A percentile compares a stretch with the other conserved stretches of the same genome.
Evolutionary conservation across 2,329 filamentous ascomycete species (phyloP).

Genomic region (Verticillium longisporum): DNA sequence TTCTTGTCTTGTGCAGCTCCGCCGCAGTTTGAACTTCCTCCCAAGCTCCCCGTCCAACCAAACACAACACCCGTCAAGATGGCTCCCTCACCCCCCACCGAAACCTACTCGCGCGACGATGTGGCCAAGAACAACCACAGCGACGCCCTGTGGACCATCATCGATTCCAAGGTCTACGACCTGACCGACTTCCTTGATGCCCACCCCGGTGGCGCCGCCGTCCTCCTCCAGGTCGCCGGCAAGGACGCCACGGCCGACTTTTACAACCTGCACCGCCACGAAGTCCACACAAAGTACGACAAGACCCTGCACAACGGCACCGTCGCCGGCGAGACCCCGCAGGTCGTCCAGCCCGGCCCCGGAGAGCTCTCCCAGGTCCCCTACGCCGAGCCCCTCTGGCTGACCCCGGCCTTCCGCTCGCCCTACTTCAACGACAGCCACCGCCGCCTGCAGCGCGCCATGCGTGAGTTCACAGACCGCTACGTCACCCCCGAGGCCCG

Average conservation of each 20-base stretch:
- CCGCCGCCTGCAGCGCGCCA: constrained; percentile 57
- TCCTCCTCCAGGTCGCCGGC: constrained; percentile 74
- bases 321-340: constrained; percentile 65
- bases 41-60: neutral
- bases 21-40: neutral
- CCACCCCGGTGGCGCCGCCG: constrained; percentile 75
- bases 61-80: constrained; percentile 15
- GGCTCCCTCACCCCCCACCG: constrained; percentile 25
- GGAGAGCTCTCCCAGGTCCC: constrained; percentile 73
- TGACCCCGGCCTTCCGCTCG: constrained; percentile 67
- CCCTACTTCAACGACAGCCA: constrained; percentile 79
- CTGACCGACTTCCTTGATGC: constrained; percentile 78
- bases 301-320: constrained; percentile 65
- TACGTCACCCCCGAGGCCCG: constrained; percentile 69
- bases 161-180: constrained; percentile 85
- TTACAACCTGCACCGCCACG: constrained; percentile 88
- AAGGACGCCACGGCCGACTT: constrained; percentile 76
- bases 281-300: constrained; percentile 77
- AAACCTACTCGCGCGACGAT: constrained; percentile 54
- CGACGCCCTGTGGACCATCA: constrained; percentile 74
- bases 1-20: neutral
- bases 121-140: constrained; percentile 71
- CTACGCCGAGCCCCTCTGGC: constrained; percentile 81
- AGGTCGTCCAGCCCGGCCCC: constrained; percentile 61
- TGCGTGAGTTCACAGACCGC: constrained; percentile 66